Evolutionary conservation across 768 basidiomycete genomes (phyloP), one percentile per base, ranked within the genome.

Genomic region (Astraeus odoratus): DNA sequence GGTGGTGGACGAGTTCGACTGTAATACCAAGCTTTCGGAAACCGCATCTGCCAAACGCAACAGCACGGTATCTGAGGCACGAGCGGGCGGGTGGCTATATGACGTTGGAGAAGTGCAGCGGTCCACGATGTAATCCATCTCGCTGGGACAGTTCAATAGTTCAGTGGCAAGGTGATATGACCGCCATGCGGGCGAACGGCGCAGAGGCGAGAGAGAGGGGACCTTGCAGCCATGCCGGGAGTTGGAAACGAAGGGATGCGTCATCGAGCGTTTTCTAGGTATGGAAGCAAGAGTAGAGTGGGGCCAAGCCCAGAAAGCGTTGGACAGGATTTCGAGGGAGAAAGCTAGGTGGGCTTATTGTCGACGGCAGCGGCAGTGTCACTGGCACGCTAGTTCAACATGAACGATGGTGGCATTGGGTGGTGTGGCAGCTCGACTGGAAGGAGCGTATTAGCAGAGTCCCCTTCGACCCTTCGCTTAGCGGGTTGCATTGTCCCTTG

Each of bases 51-150:
- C 2, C 26, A 24, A 16, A 12, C 24, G 45, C 12, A 40, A 16
- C 16, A 40, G 23, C 18, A 26, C 18, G 9, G 22, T 31, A 18
- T 40, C 24, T 6, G 31, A 34, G 23, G 29, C 8, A 19, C 16
- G 16, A 2, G 23, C 20, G n/a, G 38, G 19, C n/a, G 39, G 24
- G 9, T 20, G 6, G 31, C 23, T 40, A 31, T n/a, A 34, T 12
- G 45, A 39, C 15, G 34, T 34, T 19, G 39, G 45, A 8, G 43
- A 43, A 25, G 31, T 35, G 18, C 43, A 43, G n/a, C 31, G 43
- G 34, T 23, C 23, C 15, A 43, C 26, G 43, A 43, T 35, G 43
- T 23, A 18, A 19, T 42, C 41, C 41, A 33, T 23, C 27, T 24
- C 29, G 15, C 33, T 30, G 13, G 20, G 15, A 30, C 22, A 42